phyloP scores from a whole-genome alignment of 192 early-diverging fungal species.

The Coemansia sp. region DNA sequence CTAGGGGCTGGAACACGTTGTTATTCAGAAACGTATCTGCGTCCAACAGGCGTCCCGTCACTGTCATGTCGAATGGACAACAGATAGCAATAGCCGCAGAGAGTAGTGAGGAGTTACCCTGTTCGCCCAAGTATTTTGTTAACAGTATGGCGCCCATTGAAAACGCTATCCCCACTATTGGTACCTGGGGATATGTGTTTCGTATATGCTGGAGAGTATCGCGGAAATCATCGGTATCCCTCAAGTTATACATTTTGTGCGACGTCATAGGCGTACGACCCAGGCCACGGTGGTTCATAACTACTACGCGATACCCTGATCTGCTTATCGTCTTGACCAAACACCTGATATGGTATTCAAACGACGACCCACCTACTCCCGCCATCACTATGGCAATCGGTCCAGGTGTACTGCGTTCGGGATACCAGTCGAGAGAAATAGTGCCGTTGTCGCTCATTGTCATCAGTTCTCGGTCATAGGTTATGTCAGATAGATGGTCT shows the following conservation, averaged over 20 bases:
- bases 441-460: constrained; percentile 73
- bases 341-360: constrained; percentile 79
- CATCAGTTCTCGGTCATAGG: constrained; percentile 45
- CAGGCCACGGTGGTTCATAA: constrained; percentile 18
- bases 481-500: not conserved
- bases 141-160: constrained; percentile 86
- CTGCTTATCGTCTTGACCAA: constrained; percentile 60
- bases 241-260: constrained; percentile 70
- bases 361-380: constrained; percentile 82
- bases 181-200: constrained; percentile 58
- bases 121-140: constrained; percentile 79
- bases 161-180: constrained; percentile 77
- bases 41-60: constrained; percentile 30
- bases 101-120: constrained; percentile 67
- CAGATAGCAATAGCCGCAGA: constrained; percentile 65
- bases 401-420: constrained; percentile 47
- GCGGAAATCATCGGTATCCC: constrained; percentile 68
- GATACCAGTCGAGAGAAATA: constrained; percentile 80
- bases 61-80: constrained; percentile 76
- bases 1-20: constrained; percentile 53
- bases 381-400: constrained; percentile 77
- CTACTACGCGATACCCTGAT: constrained; percentile 62
- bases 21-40: constrained; percentile 44
- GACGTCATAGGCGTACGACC: constrained; percentile 13
- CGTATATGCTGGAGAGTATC: not conserved